A percentile compares a stretch with the other conserved stretches of the same genome.
phyloP scores from a whole-genome alignment of 163 green algal species.

The Prototheca wickerhamii region DNA sequence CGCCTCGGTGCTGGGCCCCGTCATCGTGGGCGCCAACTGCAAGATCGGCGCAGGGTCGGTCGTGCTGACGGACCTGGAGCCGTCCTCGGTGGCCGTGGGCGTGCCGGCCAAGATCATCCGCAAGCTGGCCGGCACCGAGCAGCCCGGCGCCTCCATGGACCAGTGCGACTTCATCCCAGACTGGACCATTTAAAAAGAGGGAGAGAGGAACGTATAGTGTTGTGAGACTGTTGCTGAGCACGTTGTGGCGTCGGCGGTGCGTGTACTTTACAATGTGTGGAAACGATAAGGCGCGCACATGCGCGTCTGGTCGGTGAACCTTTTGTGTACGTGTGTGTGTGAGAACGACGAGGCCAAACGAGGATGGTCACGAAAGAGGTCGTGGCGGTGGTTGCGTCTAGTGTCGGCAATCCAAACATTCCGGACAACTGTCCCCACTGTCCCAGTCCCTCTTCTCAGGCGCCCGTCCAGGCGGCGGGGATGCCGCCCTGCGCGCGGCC shows the following conservation, averaged over 20 bases:
- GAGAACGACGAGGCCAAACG: too few species aligned
- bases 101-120: slow-evolving; percentile 81
- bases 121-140: slow-evolving; percentile 34
- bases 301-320: too few species aligned
- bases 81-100: slow-evolving; percentile 68
- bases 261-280: too few species aligned
- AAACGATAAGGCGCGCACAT: too few species aligned
- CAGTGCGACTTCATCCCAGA: slow-evolving; percentile 78
- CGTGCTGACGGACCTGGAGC: slow-evolving; percentile 76
- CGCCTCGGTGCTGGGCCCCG: slow-evolving; percentile 76
- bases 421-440: too few species aligned
- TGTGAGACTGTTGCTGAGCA: not conserved
- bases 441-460: not conserved
- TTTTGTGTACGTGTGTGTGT: too few species aligned
- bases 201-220: not conserved
- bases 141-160: slow-evolving; percentile 77
- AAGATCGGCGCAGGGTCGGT: slow-evolving; percentile 89
- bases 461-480: not conserved
- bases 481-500: not conserved
- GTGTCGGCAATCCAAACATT: too few species aligned
- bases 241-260: too few species aligned
- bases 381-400: too few species aligned
- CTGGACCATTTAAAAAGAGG: slow-evolving; percentile 76
- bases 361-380: too few species aligned
- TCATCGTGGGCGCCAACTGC: slow-evolving; percentile 69